A percentile compares a stretch with the other conserved stretches of the same genome.
Conservation (phyloP, 352 stramenopile species). For the Pythium diclinum region DNA sequence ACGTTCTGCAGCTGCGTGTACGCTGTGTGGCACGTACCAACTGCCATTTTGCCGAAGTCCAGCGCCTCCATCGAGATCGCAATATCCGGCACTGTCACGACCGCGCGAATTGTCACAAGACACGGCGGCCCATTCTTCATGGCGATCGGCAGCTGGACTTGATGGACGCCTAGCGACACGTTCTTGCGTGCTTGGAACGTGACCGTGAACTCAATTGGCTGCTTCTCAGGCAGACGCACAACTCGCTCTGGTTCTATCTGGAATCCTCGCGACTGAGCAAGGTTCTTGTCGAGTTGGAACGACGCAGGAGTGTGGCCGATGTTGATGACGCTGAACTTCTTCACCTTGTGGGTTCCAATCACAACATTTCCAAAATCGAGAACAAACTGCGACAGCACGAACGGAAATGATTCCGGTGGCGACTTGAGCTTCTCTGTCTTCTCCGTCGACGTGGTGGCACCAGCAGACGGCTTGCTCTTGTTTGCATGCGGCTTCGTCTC, state of each 20-base stretch:
- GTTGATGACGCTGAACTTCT: constrained; percentile 92
- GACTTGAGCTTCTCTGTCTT: constrained; percentile 16
- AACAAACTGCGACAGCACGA: constrained; percentile 89
- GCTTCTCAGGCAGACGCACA: constrained; percentile 88
- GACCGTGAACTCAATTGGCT: constrained; percentile 86
- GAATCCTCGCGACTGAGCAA: constrained; percentile 84
- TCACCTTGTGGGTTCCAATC: constrained; percentile 87
- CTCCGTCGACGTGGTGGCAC: neutral
- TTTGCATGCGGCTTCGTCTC: neutral
- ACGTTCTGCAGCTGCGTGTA: constrained; percentile 92
- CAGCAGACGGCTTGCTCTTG: neutral
- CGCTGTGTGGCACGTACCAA: constrained; percentile 86
- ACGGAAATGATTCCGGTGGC: constrained; percentile 46
- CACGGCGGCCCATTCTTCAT: constrained; percentile 90
- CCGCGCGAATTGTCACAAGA: constrained; percentile 81
- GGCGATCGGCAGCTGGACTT: constrained; percentile 81
- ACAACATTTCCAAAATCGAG: constrained; percentile 95
- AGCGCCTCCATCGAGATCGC: constrained; percentile 75
- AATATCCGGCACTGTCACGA: constrained; percentile 91
- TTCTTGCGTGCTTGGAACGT: constrained; percentile 90
- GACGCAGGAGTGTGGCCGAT: constrained; percentile 79
- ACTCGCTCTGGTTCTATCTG: constrained; percentile 93
- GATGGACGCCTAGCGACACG: constrained; percentile 70
- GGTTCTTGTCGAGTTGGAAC: constrained; percentile 92
- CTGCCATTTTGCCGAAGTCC: constrained; percentile 88